Percentiles rank a stretch among this genome's conserved stretches.
Conservation (phyloP, 352 stramenopile species). For the Globisporangium orthogonon region DNA sequence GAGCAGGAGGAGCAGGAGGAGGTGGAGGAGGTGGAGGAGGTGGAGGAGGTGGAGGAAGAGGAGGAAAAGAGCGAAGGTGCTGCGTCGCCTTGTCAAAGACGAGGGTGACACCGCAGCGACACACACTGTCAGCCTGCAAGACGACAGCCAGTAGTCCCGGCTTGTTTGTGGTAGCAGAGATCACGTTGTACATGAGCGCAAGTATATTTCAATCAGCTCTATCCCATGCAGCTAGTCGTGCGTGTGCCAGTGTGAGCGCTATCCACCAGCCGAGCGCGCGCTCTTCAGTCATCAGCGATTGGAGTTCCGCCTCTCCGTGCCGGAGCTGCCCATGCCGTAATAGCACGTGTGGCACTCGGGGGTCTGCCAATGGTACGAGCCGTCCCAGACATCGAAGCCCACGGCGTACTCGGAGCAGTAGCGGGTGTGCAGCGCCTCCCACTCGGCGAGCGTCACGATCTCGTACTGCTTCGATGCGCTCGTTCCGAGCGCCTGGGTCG, state of each 20-base stretch:
- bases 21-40: background rate
- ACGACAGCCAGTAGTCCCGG: background rate
- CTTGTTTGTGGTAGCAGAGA: background rate
- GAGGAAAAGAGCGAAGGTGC: background rate
- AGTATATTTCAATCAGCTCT: conserved; percentile 1
- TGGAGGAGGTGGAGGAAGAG: background rate
- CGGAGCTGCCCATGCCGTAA: conserved; percentile 49
- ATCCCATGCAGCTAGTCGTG: background rate
- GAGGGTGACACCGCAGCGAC: too few species aligned
- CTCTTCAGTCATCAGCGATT: conserved; percentile 15
- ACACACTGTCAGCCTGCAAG: background rate
- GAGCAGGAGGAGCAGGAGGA: conserved; percentile 8
- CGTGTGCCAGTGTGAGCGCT: too few species aligned
- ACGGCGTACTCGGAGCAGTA: conserved; percentile 81
- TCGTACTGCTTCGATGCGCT: conserved; percentile 70
- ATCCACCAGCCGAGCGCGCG: background rate
- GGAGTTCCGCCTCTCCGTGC: conserved; percentile 40
- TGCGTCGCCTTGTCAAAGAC: background rate
- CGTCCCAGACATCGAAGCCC: conserved; percentile 72
- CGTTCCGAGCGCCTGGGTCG: conserved; percentile 54
- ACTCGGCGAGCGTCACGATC: conserved; percentile 77
- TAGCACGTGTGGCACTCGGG: conserved; percentile 76
- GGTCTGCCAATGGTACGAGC: conserved; percentile 80
- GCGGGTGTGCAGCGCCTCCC: conserved; percentile 70
- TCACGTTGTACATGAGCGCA: too few species aligned